Evolutionary conservation across 352 stramenopile genomes (phyloP).

Genomic region (Pythium aristosporum): DNA sequence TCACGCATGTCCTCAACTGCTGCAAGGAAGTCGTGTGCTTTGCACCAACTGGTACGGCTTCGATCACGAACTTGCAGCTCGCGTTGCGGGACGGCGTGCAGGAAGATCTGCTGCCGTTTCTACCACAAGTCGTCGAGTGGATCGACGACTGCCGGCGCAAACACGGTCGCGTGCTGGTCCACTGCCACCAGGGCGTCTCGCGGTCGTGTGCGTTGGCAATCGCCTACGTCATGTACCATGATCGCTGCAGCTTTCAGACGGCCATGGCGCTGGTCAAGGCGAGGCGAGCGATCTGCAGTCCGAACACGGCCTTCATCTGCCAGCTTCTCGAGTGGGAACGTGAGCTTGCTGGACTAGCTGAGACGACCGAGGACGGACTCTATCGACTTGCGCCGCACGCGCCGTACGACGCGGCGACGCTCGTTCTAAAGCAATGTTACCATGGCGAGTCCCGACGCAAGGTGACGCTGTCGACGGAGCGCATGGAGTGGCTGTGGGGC

Average conservation of each 20-base stretch:
- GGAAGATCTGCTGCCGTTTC: slow-evolving; percentile 67
- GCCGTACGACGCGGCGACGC: slow-evolving; percentile 36
- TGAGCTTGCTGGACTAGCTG: slow-evolving; percentile 27
- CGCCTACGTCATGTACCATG: slow-evolving; percentile 57
- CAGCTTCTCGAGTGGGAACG: slow-evolving; percentile 69
- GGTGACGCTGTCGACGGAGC: not conserved
- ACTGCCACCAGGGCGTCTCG: slow-evolving; percentile 76
- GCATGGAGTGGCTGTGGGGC: slow-evolving; percentile 29
- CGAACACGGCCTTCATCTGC: slow-evolving; percentile 65
- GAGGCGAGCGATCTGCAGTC: slow-evolving; percentile 49
- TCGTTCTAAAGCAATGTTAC: slow-evolving; percentile 59
- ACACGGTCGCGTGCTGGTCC: slow-evolving; percentile 41
- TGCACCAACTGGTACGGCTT: not conserved
- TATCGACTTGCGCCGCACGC: slow-evolving; percentile 51
- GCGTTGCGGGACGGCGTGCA: slow-evolving; percentile 51
- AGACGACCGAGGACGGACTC: slow-evolving; percentile 18
- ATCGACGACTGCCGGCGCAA: slow-evolving; percentile 31
- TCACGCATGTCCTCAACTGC: slow-evolving; percentile 62
- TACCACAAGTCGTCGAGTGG: slow-evolving; percentile 45
- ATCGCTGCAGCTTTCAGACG: slow-evolving; percentile 32
- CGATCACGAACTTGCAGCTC: slow-evolving; percentile 30
- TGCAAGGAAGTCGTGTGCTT: slow-evolving; percentile 40
- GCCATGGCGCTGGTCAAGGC: slow-evolving; percentile 43
- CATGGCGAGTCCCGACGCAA: slow-evolving; percentile 13
- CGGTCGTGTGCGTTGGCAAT: slow-evolving; percentile 66